Evolutionary conservation across 2,329 filamentous ascomycete genomes (phyloP).

Genomic region (Sporothrix sp.): DNA sequence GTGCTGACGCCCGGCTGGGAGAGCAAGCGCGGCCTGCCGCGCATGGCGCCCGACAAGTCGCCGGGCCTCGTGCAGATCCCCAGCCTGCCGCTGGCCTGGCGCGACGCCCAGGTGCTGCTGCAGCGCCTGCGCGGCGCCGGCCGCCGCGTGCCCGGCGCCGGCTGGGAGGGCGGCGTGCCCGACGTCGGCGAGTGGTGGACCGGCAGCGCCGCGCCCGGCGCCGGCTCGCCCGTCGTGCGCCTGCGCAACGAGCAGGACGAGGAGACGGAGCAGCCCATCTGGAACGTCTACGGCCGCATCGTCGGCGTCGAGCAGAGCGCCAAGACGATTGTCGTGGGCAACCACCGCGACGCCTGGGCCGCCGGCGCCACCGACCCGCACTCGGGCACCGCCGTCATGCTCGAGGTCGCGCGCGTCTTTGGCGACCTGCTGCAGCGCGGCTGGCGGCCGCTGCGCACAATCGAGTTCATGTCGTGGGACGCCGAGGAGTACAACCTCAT

Average conservation of each 20-base stretch:
- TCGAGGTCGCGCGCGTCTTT: conserved; percentile 80
- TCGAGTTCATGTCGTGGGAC: conserved; percentile 97
- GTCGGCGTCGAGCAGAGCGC: conserved; percentile 71
- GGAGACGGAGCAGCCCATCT: conserved; percentile 70
- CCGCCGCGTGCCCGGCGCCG: conserved; percentile 47
- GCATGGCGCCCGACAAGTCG: conserved; percentile 60
- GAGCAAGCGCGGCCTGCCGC: conserved; percentile 52
- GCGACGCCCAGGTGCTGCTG: conserved; percentile 73
- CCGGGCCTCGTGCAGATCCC: conserved; percentile 72
- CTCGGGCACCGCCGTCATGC: conserved; percentile 80
- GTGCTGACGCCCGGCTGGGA: conserved; percentile 85
- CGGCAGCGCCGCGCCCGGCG: conserved; percentile 42
- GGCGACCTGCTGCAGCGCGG: conserved; percentile 66
- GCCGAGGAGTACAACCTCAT: conserved; percentile 87
- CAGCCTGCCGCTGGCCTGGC: conserved; percentile 81
- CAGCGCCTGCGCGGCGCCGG: conserved; percentile 68
- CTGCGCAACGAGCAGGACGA: conserved; percentile 85
- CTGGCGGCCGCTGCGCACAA: conserved; percentile 87
- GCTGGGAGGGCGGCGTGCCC: conserved; percentile 70
- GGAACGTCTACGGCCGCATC: conserved; percentile 83
- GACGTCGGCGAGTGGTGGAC: conserved; percentile 76
- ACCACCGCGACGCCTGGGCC: conserved; percentile 87
- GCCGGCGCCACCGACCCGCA: conserved; percentile 81
- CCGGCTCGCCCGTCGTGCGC: conserved; percentile 63
- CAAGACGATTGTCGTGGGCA: conserved; percentile 82